Evolutionary conservation across 345 rosid species (phyloP), one percentile per base, ranked within the genome.

Genomic region (Erysimum cheiranthoides): DNA sequence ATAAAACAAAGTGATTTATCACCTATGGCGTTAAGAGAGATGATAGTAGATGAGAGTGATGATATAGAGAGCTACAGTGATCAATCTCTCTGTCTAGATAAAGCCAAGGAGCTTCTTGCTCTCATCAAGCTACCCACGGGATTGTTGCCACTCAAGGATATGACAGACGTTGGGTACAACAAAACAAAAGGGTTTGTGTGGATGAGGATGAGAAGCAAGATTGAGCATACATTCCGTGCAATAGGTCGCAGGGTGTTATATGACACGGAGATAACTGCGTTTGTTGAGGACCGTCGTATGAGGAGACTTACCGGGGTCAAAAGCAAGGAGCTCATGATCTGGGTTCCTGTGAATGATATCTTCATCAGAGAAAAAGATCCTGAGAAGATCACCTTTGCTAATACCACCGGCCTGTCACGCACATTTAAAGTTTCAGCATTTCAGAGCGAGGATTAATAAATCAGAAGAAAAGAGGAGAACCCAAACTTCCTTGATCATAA

Each of bases 301-400:
- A 81, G 73, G 68, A 72, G 66, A 39, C 65, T 86, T 16, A 84
- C 86, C 0, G 92, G 95, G 1, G 82, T 88, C 5, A 88, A 86
- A 76, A 84, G 83, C 68, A 88, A 80, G 79, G 90, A 88, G 82
- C 40, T 90, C 18, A 52, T 90, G 67, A 45, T 87, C 4, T 89
- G 92, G 95, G 82, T 89, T 21, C 50, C 88, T 6, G 77, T 87
- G 5, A 68, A 85, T 17, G 89, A 87, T 47, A 83, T 90, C 64
- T 84, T 10, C 52, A 39, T 86, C 6, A 78, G 76, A 17, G 78
- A 73, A 38, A 61, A 46, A 5, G 72, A 81, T 66, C 74, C 74
- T 1, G 67, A 30, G 40, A 90, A 82, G 58, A 81, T 88, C 35
- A 81, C 78, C 2, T 86, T 90, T 11, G 75, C 77, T 28, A 85